Evolutionary conservation across 2,329 filamentous ascomycete species (phyloP).

Genomic region (Aspergillus sp.): DNA sequence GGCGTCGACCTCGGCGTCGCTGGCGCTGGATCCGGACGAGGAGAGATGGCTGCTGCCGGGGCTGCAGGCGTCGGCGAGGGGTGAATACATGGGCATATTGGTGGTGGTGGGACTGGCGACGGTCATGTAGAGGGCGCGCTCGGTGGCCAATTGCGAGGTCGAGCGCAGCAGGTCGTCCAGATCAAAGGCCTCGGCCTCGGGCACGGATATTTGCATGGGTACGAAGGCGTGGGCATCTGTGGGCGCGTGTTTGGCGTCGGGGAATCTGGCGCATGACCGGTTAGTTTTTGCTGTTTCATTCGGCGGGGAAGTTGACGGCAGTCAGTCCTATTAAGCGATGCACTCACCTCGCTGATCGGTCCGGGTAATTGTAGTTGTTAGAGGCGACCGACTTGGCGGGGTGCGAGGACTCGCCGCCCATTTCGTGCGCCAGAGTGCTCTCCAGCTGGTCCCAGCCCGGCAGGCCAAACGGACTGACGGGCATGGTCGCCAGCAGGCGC

Average conservation of each 20-base stretch:
- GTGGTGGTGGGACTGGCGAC: slow-evolving; percentile 11
- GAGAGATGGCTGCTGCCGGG: slow-evolving; percentile 18
- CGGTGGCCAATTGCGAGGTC: slow-evolving; percentile 20
- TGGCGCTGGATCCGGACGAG: slow-evolving; percentile 17
- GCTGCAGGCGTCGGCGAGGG: slow-evolving; percentile 21
- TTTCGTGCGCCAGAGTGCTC: neutral
- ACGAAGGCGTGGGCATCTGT: too few relatives aligned
- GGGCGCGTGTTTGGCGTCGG: neutral
- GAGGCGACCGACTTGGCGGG: neutral
- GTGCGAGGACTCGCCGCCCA: neutral
- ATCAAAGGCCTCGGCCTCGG: neutral
- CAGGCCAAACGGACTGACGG: neutral
- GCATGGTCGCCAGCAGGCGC: neutral
- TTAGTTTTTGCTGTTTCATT: neutral
- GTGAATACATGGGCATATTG: neutral
- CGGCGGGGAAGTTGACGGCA: neutral
- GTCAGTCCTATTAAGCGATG: neutral
- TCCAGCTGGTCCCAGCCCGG: slow-evolving; percentile 2
- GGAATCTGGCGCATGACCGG: neutral
- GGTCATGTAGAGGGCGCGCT: slow-evolving; percentile 24
- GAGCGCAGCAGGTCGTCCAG: slow-evolving; percentile 18
- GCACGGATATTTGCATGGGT: too few relatives aligned
- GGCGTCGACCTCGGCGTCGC: slow-evolving; percentile 11
- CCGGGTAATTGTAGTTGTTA: neutral
- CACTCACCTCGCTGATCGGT: neutral